A percentile compares a stretch with the other conserved stretches of the same genome.
Conservation (phyloP, 495 filamentous ascomycete genomes). For the Penicillium lividum region DNA sequence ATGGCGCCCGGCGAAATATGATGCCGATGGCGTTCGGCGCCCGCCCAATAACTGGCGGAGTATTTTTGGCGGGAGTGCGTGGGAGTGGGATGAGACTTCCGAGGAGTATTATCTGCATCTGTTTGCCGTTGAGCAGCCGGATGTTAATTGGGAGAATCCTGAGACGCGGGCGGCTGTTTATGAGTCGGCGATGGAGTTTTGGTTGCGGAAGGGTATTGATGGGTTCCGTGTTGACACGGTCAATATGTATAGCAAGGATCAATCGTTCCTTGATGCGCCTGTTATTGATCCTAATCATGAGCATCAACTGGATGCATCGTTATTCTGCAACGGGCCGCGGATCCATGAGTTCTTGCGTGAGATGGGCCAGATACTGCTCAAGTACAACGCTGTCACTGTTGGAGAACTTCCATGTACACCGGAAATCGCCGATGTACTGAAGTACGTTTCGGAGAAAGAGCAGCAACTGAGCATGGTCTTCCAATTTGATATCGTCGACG, state of each 20-base stretch:
- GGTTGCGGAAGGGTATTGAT: constrained; percentile 52
- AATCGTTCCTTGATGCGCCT: constrained; percentile 44
- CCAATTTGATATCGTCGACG: constrained; percentile 52
- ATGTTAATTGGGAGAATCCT: constrained; percentile 58
- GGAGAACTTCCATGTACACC: constrained; percentile 52
- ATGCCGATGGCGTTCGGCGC: constrained; percentile 48
- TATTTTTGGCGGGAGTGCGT: constrained; percentile 55
- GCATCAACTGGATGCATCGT: constrained; percentile 45
- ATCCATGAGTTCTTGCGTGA: constrained; percentile 56
- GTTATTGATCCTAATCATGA: constrained; percentile 36
- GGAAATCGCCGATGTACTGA: constrained; percentile 44
- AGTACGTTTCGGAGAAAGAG: constrained; percentile 45
- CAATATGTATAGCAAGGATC: constrained; percentile 54
- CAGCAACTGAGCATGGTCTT: constrained; percentile 57
- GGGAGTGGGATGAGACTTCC: constrained; percentile 53
- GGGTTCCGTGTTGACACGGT: constrained; percentile 61
- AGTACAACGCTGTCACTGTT: constrained; percentile 52
- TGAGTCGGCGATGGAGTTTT: constrained; percentile 51
- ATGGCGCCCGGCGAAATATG: constrained; percentile 53
- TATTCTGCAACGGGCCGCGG: constrained; percentile 59
- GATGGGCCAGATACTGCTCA: constrained; percentile 44
- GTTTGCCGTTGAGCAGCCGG: constrained; percentile 52
- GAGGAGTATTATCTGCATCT: constrained; percentile 57
- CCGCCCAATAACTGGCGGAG: constrained; percentile 62
- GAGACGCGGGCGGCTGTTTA: constrained; percentile 50